These are phyloP conservation scores for Pythium rhizo-oryzae DNA, from an alignment of 352 stramenopile genomes.

Conservation along the genomic window DNA sequence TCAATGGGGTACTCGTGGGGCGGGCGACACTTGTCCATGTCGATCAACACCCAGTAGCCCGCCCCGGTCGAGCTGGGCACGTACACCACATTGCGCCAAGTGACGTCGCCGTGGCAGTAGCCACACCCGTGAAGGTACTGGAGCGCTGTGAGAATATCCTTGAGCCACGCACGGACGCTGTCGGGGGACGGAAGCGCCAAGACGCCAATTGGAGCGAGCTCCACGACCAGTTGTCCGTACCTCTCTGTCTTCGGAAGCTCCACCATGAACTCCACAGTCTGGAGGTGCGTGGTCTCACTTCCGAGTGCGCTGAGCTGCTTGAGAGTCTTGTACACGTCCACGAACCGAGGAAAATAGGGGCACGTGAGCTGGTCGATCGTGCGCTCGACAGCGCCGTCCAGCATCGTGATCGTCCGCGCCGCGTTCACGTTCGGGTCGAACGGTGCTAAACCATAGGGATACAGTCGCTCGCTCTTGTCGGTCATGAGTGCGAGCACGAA, in stretches of 20 bases:
- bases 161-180: constrained; percentile 5
- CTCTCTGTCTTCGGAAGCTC: no score
- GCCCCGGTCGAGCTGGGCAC: not conserved
- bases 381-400: not conserved
- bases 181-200: not conserved
- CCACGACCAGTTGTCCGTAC: not conserved
- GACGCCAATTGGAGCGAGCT: not conserved
- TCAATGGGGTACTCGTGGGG: not conserved
- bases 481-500: not conserved
- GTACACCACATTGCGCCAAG: constrained; percentile 31
- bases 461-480: not conserved
- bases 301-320: not conserved
- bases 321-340: not conserved
- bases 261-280: not conserved
- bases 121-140: constrained; percentile 21
- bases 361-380: not conserved
- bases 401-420: not conserved
- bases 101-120: constrained; percentile 30
- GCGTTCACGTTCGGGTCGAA: not conserved
- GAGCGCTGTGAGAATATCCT: constrained; percentile 23
- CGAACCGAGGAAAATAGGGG: not conserved
- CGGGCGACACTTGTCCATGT: not conserved
- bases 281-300: not conserved
- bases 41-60: not conserved
- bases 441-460: not conserved